These are phyloP conservation scores for Alternaria solani DNA, from an alignment of 2,329 filamentous ascomycete species.

Conservation along the genomic window DNA sequence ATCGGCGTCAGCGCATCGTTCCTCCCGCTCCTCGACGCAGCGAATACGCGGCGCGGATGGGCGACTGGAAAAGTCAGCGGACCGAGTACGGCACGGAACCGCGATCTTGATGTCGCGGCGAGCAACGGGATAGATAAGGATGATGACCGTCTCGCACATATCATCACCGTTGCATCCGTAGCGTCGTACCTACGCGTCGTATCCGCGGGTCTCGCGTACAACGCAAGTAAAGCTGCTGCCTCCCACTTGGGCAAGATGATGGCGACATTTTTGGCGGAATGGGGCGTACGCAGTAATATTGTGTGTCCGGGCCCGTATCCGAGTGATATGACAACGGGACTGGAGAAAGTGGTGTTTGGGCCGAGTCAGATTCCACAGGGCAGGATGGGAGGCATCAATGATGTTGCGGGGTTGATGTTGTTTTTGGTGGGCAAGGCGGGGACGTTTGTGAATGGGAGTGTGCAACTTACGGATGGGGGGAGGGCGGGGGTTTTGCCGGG, in stretches of 20 bases:
- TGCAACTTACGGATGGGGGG: constrained; percentile 59
- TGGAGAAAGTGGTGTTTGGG: constrained; percentile 33
- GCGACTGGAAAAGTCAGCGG: constrained; percentile 43
- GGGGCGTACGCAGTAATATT: constrained; percentile 58
- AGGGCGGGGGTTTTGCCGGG: constrained; percentile 46
- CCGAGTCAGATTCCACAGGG: constrained; percentile 51
- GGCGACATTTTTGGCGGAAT: constrained; percentile 52
- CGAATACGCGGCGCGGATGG: constrained; percentile 55
- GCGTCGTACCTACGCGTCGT: constrained; percentile 51
- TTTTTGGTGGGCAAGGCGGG: constrained; percentile 62
- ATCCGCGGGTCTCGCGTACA: constrained; percentile 54
- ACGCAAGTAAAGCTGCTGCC: constrained; percentile 55
- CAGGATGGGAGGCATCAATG: constrained; percentile 53
- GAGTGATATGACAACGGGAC: constrained; percentile 54
- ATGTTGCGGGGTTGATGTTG: constrained; percentile 59
- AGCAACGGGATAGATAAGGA: constrained; percentile 36
- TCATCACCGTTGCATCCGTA: constrained; percentile 56
- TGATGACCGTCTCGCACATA: constrained; percentile 55
- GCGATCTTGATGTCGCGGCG: constrained; percentile 28
- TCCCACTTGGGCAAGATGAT: constrained; percentile 57
- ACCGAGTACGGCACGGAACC: constrained; percentile 32
- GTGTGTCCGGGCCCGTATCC: constrained; percentile 56
- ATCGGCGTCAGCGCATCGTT: constrained; percentile 56
- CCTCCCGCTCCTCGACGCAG: constrained; percentile 55
- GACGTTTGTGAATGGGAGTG: constrained; percentile 63